Percentiles rank a stretch among this genome's conserved stretches.
These are phyloP conservation scores for Rubia peregrina DNA, from an alignment of 305 asterid genomes.

Conservation along the genomic window DNA sequence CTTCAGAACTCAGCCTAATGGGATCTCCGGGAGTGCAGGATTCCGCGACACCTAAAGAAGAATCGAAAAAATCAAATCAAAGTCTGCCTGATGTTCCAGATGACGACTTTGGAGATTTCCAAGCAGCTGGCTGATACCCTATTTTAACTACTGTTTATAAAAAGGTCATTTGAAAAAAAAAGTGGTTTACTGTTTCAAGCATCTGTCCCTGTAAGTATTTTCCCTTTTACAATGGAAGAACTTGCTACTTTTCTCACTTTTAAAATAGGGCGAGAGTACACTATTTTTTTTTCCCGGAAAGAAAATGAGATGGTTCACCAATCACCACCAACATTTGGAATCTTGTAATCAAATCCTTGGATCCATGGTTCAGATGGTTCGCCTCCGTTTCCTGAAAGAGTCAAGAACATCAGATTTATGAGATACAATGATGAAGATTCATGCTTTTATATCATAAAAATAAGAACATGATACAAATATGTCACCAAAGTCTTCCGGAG, in stretches of 20 bases:
- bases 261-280: not conserved
- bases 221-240: not conserved
- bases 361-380: not conserved
- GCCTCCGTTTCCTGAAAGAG: too few relatives aligned
- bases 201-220: not conserved
- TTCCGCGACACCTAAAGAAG: constrained; percentile 24
- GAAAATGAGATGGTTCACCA: not conserved
- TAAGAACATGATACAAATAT: too few relatives aligned
- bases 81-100: constrained; percentile 42
- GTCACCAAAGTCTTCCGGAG: too few relatives aligned
- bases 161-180: not conserved
- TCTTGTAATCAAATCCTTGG: too few relatives aligned
- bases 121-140: constrained; percentile 58
- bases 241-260: not conserved
- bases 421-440: too few relatives aligned
- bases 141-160: not conserved
- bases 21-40: constrained; percentile 25
- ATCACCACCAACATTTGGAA: not conserved
- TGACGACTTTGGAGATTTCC: constrained; percentile 98
- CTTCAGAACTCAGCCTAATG: constrained; percentile 32
- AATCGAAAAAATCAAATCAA: constrained; percentile 29
- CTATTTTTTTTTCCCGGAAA: not conserved
- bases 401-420: too few relatives aligned
- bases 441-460: too few relatives aligned
- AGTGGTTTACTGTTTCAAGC: not conserved